Conservation (phyloP, 257 asterid species). For the Fraxinus quadrangulata region DNA sequence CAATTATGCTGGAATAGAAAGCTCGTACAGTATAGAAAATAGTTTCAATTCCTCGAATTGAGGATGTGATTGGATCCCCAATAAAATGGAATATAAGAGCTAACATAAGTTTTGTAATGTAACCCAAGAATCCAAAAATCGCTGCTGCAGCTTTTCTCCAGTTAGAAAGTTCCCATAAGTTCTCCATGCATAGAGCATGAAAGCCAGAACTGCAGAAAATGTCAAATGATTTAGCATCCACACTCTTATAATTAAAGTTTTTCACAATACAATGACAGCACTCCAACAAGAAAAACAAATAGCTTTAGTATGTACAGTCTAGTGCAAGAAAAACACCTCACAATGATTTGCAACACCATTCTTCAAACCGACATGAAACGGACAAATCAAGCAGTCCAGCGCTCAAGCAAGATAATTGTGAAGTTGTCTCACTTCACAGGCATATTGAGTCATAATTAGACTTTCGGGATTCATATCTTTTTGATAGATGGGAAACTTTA, state of each 20-base stretch:
- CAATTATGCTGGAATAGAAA: constrained; percentile 70
- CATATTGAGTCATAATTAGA: not conserved
- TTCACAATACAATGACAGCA: constrained; percentile 1
- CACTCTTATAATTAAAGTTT: not conserved
- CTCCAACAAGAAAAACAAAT: not conserved
- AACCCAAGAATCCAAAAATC: constrained; percentile 40
- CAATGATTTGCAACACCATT: not conserved
- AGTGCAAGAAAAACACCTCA: not conserved
- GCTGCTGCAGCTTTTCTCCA: constrained; percentile 51
- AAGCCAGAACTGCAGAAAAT: constrained; percentile 56
- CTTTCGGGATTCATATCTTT: not conserved
- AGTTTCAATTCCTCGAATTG: constrained; percentile 56
- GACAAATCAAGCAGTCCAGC: not conserved
- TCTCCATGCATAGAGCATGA: constrained; percentile 79
- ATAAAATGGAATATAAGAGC: constrained; percentile 58
- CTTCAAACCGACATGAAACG: not conserved
- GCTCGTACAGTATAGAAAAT: constrained; percentile 58
- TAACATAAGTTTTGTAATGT: constrained; percentile 51
- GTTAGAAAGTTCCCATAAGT: constrained; percentile 83
- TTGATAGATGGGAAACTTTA: not conserved
- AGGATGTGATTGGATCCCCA: constrained; percentile 65
- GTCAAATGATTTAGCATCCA: constrained; percentile 3
- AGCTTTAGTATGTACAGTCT: not conserved
- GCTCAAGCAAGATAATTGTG: not conserved
- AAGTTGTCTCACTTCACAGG: not conserved